Evolutionary conservation across 257 asterid genomes (phyloP), one percentile per base, ranked within the genome.

Genomic region (Parsonsia alboflavescens): DNA sequence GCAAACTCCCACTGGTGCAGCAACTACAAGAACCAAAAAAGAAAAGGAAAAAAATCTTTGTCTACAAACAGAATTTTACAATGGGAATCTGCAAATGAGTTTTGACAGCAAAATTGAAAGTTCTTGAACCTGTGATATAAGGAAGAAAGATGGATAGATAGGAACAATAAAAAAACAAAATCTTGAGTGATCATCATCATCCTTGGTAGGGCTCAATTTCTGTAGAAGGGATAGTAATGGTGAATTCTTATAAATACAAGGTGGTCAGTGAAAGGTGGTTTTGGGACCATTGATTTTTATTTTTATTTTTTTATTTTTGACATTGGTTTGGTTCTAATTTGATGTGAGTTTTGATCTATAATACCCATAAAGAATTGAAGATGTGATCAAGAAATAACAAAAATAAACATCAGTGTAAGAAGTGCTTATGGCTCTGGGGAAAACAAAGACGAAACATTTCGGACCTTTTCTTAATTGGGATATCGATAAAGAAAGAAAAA

Each of bases 1-100:
- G 83, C 96, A 89, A 21, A 91, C 87, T 77, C 97, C 97, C 3
- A 91, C 81, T 1, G 88, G 86, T n/a, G 83, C 85, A n/a, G 85
- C 86, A 21, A 52, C 87, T 86, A 81, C 46, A 62, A 67, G n/a
- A 61, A 74, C 45, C 21, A 54, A 0, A 16, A 42, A 42, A 42
- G 2, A 42, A 45, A 42, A 0, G 8, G 10, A 67, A 67, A 41
- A 42, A 42, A 5, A 42, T 42, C 36, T 6, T 36, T 1, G 28
- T 44, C 12, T 42, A 7, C 9, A 21, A 28, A 24, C 39, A 19
- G 12, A 65, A 16, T 1, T 44, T 46, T 7, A 17, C 11, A 33
- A 4, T 5, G 6, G 22, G 10, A 69, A 46, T 69, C 21, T 12
- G 52, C 19, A 70, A 16, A 16, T 9, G 10, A 11, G 10, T 13